Percentiles rank a stretch among this genome's conserved stretches.
Evolutionary conservation across 495 filamentous ascomycete genomes (phyloP).

Genomic region (Aspergillus olivimuriae): DNA sequence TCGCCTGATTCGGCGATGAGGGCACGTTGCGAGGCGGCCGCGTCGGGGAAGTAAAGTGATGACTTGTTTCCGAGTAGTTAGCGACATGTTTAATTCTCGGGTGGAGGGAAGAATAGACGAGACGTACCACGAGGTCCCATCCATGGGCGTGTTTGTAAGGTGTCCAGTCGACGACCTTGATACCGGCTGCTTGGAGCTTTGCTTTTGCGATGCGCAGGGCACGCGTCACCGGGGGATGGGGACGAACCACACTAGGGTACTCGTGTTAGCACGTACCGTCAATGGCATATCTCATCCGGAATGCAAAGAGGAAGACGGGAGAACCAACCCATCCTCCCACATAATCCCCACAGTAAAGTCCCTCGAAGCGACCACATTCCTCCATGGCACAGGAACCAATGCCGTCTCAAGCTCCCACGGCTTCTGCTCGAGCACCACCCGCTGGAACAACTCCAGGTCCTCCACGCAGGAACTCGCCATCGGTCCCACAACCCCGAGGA

Average conservation of each 20-base stretch:
- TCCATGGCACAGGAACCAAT: conserved; percentile 56
- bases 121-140: conserved; percentile 50
- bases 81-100: neutral
- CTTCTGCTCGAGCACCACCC: conserved; percentile 48
- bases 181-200: conserved; percentile 43
- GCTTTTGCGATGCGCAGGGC: conserved; percentile 51
- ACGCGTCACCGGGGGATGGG: conserved; percentile 62
- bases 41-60: conserved; percentile 52
- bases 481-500: conserved; percentile 57
- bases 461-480: conserved; percentile 51
- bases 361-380: conserved; percentile 24
- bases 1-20: conserved; percentile 46
- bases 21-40: conserved; percentile 36
- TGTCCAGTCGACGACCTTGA: conserved; percentile 60
- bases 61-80: conserved; percentile 20
- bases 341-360: conserved; percentile 61
- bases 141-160: conserved; percentile 56
- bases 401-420: conserved; percentile 58
- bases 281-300: neutral
- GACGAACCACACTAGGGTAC: conserved; percentile 28
- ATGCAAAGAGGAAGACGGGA: neutral
- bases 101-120: neutral
- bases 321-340: conserved; percentile 60
- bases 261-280: neutral
- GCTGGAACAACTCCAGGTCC: conserved; percentile 60